Evolutionary conservation across 345 rosid species (phyloP).

Genomic region (Linum tenue): DNA sequence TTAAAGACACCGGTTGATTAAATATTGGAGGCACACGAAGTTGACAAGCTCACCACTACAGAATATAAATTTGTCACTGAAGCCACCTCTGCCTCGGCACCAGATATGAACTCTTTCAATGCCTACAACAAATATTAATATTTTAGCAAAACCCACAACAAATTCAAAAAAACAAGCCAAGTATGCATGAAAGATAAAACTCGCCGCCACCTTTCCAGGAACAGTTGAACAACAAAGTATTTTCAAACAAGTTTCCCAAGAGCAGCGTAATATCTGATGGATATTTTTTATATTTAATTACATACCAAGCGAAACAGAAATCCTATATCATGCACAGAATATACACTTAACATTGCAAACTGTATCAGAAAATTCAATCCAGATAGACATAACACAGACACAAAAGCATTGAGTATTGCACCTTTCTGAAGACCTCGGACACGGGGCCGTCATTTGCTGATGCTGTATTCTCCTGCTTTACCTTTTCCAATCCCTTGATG

Average conservation of each 20-base stretch:
- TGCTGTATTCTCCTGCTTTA: conserved; percentile 75
- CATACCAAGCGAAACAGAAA: too few species aligned
- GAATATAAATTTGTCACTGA: conserved; percentile 69
- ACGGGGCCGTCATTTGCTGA: conserved; percentile 95
- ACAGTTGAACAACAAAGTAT: neutral
- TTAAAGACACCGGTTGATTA: neutral
- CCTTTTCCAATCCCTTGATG: conserved; percentile 86
- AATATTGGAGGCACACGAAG: neutral
- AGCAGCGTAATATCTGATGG: neutral
- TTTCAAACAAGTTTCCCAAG: neutral
- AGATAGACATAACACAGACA: too few species aligned
- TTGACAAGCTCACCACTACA: conserved; percentile 63
- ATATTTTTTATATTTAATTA: too few species aligned
- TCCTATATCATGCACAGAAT: too few species aligned
- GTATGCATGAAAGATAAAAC: neutral
- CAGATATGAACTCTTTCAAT: conserved; percentile 58
- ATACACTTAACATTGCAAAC: too few species aligned
- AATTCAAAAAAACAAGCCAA: neutral
- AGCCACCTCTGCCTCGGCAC: conserved; percentile 75
- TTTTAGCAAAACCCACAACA: conserved; percentile 13
- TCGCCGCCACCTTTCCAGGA: neutral
- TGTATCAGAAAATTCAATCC: too few species aligned
- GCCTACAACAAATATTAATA: conserved; percentile 33
- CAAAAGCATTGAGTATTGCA: conserved; percentile 11
- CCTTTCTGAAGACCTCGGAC: conserved; percentile 80